These are phyloP conservation scores for Tolypocladium album DNA, from an alignment of 2,329 filamentous ascomycete genomes.

Conservation along the genomic window DNA sequence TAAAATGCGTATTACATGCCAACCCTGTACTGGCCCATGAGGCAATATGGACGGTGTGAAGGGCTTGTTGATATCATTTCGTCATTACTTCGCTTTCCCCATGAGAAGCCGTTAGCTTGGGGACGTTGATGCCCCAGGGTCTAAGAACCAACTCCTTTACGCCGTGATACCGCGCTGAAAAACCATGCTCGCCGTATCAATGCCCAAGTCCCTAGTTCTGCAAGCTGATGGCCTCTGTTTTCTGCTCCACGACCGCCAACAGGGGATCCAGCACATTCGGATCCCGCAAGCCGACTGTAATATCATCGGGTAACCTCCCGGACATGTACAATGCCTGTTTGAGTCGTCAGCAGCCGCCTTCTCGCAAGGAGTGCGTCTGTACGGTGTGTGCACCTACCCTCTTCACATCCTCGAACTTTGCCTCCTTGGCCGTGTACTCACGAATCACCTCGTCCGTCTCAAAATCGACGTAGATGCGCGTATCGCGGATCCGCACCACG, in stretches of 20 bases:
- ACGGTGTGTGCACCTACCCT: conserved; percentile 37
- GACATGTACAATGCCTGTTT: conserved; percentile 35
- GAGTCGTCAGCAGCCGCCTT: neutral
- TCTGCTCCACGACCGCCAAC: conserved; percentile 60
- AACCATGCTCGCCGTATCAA: neutral
- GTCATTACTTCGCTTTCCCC: neutral
- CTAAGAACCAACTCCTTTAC: neutral
- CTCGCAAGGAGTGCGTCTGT: neutral
- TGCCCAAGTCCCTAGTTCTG: neutral
- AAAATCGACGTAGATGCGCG: conserved; percentile 87
- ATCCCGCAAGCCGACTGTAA: conserved; percentile 68
- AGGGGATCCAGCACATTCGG: conserved; percentile 63
- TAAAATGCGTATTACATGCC: neutral
- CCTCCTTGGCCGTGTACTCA: conserved; percentile 86
- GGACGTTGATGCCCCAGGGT: neutral
- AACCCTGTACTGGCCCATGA: neutral
- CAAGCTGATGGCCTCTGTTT: conserved; percentile 38
- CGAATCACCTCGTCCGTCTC: conserved; percentile 65
- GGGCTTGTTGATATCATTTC: neutral
- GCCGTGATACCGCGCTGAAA: neutral
- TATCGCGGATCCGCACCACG: conserved; percentile 77
- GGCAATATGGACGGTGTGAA: neutral
- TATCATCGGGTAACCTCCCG: conserved; percentile 54
- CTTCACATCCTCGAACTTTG: conserved; percentile 65
- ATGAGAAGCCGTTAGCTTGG: neutral